Evolutionary conservation across 31 red algal species (phyloP), one percentile per base, ranked within the genome.

Genomic region (Porphyra umbilicalis): DNA sequence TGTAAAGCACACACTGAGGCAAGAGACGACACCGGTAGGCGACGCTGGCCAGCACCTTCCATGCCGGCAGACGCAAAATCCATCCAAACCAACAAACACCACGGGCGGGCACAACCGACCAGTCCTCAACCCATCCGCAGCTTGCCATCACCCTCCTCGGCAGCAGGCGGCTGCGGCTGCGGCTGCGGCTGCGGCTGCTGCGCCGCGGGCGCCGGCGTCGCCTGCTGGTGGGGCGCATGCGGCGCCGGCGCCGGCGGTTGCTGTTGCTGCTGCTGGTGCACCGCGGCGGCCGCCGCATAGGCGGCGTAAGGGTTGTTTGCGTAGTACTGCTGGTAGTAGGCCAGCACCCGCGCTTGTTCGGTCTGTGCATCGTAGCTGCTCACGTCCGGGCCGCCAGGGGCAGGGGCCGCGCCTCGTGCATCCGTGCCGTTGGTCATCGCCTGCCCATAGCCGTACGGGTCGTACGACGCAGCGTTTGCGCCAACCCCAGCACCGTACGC

Each of bases 281-380:
- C 85, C 31, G 84, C 80, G 35, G 86, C 32, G 35, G 85, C 85
- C 9, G 83, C 83, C 36, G 82, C 81, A 77, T 87, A 87, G 30
- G 34, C 77, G 33, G 77, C 34, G 30, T 78, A 78, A 1, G 77
- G 77, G 46, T 87, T 83, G 85, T 87, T 87, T 42, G 80, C 85
- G 76, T 87, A 80, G 80, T 87, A 92, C 42, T 82, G 90, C 81
- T 79, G 84, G 29, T 82, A 81, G 77, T 87, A 87, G 25, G 90
- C 80, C 14, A 81, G 79, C 37, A 82, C 57, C 75, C 87, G 90
- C 20, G 82, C 84, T 81, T 92, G 84, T 44, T 57, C 81, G 36
- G 75, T 87, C 80, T 81, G 81, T 20, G 90, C 39, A 10, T 87
- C 84, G 39, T 86, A 87, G 79, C 84, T 78, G 75, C 84, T 75